Evolutionary conservation across 2,329 filamentous ascomycete species (phyloP).

Genomic region (Aspergillus pseudoglaucus): DNA sequence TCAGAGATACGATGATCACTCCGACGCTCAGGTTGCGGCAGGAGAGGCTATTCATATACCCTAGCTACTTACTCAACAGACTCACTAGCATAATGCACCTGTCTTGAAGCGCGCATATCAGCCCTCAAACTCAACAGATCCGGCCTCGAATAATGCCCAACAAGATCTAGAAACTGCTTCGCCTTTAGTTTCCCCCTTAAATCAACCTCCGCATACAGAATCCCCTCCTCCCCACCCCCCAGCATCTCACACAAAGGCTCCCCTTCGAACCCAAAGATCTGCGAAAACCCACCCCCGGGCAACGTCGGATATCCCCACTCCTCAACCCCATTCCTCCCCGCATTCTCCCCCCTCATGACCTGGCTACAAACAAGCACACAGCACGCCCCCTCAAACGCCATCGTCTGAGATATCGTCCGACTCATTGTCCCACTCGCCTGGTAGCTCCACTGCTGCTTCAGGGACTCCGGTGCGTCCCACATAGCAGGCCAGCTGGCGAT

Average conservation of each 20-base stretch:
- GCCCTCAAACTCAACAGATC: slow-evolving; percentile 15
- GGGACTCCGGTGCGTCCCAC: background rate
- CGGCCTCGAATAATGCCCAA: slow-evolving; percentile 18
- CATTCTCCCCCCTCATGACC: background rate
- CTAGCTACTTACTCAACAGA: too few relatives aligned
- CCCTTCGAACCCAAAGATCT: slow-evolving; percentile 49
- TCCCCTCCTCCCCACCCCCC: slow-evolving; percentile 39
- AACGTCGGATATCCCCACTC: background rate
- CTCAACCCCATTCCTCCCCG: slow-evolving; percentile 14
- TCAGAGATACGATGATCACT: too few relatives aligned
- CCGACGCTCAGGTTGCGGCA: too few relatives aligned
- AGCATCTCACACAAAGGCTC: slow-evolving; percentile 38
- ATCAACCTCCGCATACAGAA: slow-evolving; percentile 48
- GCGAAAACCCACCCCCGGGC: slow-evolving; percentile 41
- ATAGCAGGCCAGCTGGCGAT: slow-evolving; percentile 42
- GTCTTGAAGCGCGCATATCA: slow-evolving; percentile 1
- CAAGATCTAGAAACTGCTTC: slow-evolving; percentile 13
- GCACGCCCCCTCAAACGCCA: slow-evolving; percentile 1
- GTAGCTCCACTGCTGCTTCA: background rate
- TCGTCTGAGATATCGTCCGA: background rate
- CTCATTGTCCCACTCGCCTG: background rate
- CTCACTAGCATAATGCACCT: background rate
- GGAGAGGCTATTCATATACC: too few relatives aligned
- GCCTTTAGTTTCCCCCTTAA: slow-evolving; percentile 24
- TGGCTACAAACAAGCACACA: slow-evolving; percentile 3